Evolutionary conservation across 768 basidiomycete genomes (phyloP).

Genomic region (Ephemerocybe angulata): DNA sequence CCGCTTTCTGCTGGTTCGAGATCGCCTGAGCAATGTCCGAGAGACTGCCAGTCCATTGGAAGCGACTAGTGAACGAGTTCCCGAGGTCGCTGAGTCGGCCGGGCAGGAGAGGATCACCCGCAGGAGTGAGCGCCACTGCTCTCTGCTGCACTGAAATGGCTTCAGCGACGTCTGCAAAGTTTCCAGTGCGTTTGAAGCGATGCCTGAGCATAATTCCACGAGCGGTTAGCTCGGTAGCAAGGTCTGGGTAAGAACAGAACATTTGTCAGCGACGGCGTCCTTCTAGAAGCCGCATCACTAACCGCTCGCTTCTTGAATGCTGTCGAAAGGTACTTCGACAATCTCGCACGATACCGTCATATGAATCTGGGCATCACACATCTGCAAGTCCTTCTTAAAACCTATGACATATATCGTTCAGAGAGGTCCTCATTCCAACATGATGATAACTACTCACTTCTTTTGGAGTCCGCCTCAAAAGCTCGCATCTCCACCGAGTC

Average conservation of each 20-base stretch:
- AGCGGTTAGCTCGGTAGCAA: not conserved
- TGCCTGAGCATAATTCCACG: not conserved
- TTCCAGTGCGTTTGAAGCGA: constrained; percentile 7
- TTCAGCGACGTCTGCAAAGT: constrained; percentile 5
- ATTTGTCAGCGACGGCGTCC: not conserved
- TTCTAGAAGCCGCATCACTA: not conserved
- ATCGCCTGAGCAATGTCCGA: not conserved
- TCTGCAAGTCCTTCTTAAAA: too few relatives aligned
- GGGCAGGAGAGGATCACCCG: not conserved
- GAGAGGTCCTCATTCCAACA: not conserved
- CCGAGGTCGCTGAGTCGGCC: not conserved
- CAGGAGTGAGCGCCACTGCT: constrained; percentile 4
- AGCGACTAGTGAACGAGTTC: not conserved
- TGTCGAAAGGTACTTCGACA: too few relatives aligned
- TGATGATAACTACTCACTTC: not conserved
- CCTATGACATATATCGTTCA: not conserved
- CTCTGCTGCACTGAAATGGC: constrained; percentile 5
- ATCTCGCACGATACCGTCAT: too few relatives aligned
- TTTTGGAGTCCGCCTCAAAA: too few relatives aligned
- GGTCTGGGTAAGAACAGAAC: not conserved
- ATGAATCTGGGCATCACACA: too few relatives aligned
- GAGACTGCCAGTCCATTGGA: not conserved
- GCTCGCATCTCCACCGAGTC: not conserved
- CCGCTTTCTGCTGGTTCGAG: not conserved
- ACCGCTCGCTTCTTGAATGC: too few relatives aligned